These are phyloP conservation scores for Fraxinus xanthoxyloides DNA, from an alignment of 305 asterid species.

Conservation along the genomic window DNA sequence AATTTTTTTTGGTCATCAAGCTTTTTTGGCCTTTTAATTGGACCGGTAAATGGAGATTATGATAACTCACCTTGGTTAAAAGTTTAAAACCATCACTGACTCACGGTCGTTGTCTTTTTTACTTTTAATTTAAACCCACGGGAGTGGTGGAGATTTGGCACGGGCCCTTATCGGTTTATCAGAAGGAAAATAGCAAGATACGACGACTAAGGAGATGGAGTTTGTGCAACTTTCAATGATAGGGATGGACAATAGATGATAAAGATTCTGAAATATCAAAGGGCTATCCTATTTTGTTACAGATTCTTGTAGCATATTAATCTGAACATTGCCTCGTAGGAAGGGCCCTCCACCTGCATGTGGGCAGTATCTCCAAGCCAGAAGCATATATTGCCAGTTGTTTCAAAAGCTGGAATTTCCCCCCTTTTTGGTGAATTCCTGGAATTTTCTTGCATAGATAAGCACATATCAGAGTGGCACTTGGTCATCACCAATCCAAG, in stretches of 20 bases:
- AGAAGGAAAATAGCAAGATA: neutral
- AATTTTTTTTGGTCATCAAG: slow-evolving; percentile 5
- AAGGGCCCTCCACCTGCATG: slow-evolving; percentile 11
- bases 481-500: neutral
- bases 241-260: slow-evolving; percentile 25
- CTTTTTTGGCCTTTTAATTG: slow-evolving; percentile 20
- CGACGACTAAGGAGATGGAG: neutral
- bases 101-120: neutral
- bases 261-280: slow-evolving; percentile 37
- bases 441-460: neutral
- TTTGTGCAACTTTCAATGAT: slow-evolving; percentile 22
- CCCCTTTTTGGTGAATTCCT: neutral
- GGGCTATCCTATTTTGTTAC: slow-evolving; percentile 17
- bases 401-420: slow-evolving; percentile 9
- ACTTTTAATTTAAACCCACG: neutral
- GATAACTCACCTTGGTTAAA: neutral
- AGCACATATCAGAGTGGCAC: neutral
- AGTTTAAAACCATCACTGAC: neutral
- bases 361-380: slow-evolving; percentile 26
- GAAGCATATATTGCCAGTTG: slow-evolving; percentile 18
- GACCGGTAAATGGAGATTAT: neutral
- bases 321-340: slow-evolving; percentile 27
- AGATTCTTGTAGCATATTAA: slow-evolving; percentile 31
- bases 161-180: neutral
- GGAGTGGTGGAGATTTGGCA: neutral